Conservation (phyloP, 352 stramenopile species). For the Phytophthora constricta region DNA sequence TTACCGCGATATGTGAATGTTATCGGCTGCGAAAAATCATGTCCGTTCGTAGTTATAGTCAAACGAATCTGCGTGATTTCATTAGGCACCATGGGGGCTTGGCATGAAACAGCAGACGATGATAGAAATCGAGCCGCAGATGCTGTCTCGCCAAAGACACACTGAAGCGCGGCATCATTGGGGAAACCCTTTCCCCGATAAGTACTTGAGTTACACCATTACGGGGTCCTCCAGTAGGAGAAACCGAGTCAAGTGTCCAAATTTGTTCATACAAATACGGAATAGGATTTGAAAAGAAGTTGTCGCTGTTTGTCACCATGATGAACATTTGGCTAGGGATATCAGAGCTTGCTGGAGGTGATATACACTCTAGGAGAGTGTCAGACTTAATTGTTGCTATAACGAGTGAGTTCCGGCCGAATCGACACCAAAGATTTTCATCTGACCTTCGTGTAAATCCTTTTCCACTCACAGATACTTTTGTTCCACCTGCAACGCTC, state of each 20-base stretch:
- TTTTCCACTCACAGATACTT: constrained; percentile 43
- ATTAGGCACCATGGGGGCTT: constrained; percentile 14
- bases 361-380: constrained; percentile 45
- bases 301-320: constrained; percentile 60
- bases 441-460: constrained; percentile 44
- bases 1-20: constrained; percentile 62
- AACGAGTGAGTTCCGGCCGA: constrained; percentile 51
- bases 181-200: constrained; percentile 45
- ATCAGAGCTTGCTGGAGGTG: constrained; percentile 33
- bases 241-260: constrained; percentile 41
- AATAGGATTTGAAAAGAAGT: constrained; percentile 69
- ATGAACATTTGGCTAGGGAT: constrained; percentile 44
- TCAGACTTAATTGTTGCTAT: constrained; percentile 44
- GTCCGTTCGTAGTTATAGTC: constrained; percentile 57
- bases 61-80: constrained; percentile 32
- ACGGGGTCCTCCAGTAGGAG: constrained; percentile 35
- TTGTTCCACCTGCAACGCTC: constrained; percentile 48
- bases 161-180: constrained; percentile 32
- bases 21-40: constrained; percentile 55
- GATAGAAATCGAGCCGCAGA: constrained; percentile 33
- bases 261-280: constrained; percentile 52
- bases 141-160: constrained; percentile 42
- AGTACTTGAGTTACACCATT: constrained; percentile 44
- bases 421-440: constrained; percentile 53
- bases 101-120: constrained; percentile 34